These are phyloP conservation scores for Hygrophoropsis aurantiaca DNA, from an alignment of 768 basidiomycete genomes.

Conservation along the genomic window DNA sequence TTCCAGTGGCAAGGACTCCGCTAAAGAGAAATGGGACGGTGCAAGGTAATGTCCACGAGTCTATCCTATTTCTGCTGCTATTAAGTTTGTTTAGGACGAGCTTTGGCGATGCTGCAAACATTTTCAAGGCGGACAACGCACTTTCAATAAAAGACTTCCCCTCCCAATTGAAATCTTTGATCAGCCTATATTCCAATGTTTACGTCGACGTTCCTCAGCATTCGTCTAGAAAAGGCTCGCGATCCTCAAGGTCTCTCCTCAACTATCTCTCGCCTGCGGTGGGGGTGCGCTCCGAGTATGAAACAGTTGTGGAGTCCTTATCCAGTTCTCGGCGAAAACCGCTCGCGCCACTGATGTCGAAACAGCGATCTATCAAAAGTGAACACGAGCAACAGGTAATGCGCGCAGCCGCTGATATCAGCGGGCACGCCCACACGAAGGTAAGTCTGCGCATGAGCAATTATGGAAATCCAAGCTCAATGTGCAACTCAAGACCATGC, in stretches of 20 bases:
- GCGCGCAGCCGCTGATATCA: slow-evolving; percentile 86
- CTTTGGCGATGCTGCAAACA: slow-evolving; percentile 55
- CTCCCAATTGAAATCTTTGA: slow-evolving; percentile 54
- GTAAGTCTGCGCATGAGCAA: slow-evolving; percentile 35
- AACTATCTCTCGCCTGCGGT: slow-evolving; percentile 42
- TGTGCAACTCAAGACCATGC: slow-evolving; percentile 66
- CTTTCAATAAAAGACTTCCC: slow-evolving; percentile 55
- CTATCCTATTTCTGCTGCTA: not conserved
- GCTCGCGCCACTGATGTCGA: slow-evolving; percentile 69
- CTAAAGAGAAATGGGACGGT: slow-evolving; percentile 92
- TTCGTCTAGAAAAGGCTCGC: slow-evolving; percentile 31
- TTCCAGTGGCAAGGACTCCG: slow-evolving; percentile 67
- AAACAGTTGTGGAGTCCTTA: slow-evolving; percentile 55
- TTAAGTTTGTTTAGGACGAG: slow-evolving; percentile 54
- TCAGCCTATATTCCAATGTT: slow-evolving; percentile 48
- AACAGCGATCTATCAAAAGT: slow-evolving; percentile 79
- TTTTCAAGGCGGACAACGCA: slow-evolving; percentile 82
- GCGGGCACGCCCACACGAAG: slow-evolving; percentile 80
- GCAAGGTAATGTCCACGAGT: slow-evolving; percentile 46
- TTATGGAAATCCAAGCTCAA: not conserved
- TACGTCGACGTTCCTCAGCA: slow-evolving; percentile 51
- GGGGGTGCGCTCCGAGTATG: slow-evolving; percentile 43
- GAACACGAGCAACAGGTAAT: slow-evolving; percentile 74
- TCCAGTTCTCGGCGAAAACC: slow-evolving; percentile 45
- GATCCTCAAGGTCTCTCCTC: slow-evolving; percentile 53